Evolutionary conservation across 2,329 filamentous ascomycete species (phyloP), one percentile per base, ranked within the genome.

Genomic region (Xylariaceae sp.): DNA sequence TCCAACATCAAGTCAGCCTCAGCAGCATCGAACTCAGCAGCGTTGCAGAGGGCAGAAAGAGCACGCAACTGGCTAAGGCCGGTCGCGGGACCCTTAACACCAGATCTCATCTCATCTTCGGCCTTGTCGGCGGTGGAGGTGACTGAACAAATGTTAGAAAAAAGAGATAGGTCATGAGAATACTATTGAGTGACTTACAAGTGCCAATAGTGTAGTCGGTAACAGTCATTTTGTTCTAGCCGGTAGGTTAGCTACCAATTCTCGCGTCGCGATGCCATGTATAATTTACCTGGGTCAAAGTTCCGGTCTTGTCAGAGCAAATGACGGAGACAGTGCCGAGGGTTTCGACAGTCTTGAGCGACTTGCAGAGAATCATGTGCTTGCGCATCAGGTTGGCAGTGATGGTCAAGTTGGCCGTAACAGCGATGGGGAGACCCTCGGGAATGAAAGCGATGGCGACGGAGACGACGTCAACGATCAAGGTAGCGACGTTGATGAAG

Each of bases 351-450:
- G 88, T 91, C 74, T 89, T 89, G 51, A 92, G 78, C 0, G 86
- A 89, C 74, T 92, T 92, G 83, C 88, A 91, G 7, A 92, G 80
- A 49, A 92, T 85, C 69, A 88, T 88, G 72, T 91, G 87, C 74
- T 87, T 86, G 63, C 80, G 80, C 89, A 92, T 91, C 66, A 89
- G 80, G 64, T 88, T 89, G 17, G 89, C 88, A 1, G 84, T 87
- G 60, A 92, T 92, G 0, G 88, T 91, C 64, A 92, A 77, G 15
- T 85, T 88, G 0, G 85, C 83, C 0, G 87, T 88, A 42, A 90
- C 74, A 0, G 87, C 87, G 54, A 90, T 86, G 0, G 88, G 87
- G 0, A 90, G 75, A 4, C 88, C 87, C 73, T 91, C 88, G 0
- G 89, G 88, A 11, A 92, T 89, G 70, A 90, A 90, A 1, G 88